A percentile compares a stretch with the other conserved stretches of the same genome.
Conservation (phyloP, 306 rosid species). For the Cucurbita pepo region DNA sequence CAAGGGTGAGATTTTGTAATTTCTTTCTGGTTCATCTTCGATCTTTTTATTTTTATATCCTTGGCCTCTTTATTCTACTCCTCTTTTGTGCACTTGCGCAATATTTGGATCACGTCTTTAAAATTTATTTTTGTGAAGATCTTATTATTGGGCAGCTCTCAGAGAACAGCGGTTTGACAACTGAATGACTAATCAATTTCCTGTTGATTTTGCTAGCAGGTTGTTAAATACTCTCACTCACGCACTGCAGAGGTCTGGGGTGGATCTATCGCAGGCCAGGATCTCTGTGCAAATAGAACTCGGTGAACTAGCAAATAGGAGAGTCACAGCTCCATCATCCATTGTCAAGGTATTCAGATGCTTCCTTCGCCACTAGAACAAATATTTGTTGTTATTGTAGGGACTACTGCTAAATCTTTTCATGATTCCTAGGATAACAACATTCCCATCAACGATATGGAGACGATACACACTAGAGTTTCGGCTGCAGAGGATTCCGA, state of each 20-base stretch:
- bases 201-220: slow-evolving; percentile 29
- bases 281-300: slow-evolving; percentile 93
- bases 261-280: slow-evolving; percentile 86
- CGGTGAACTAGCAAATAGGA: slow-evolving; percentile 40
- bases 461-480: slow-evolving; percentile 26
- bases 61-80: background rate
- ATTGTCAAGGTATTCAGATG: slow-evolving; percentile 35
- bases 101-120: background rate
- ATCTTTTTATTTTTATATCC: background rate
- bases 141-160: background rate
- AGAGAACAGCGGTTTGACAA: background rate
- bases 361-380: background rate
- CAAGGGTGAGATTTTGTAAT: slow-evolving; percentile 54
- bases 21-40: background rate
- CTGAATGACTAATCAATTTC: background rate
- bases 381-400: background rate
- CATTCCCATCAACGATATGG: slow-evolving; percentile 29
- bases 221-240: slow-evolving; percentile 72
- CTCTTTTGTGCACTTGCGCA: background rate
- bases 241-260: slow-evolving; percentile 84
- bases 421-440: slow-evolving; percentile 38
- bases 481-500: slow-evolving; percentile 39
- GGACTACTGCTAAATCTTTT: background rate
- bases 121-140: too few species aligned
- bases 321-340: slow-evolving; percentile 25